Evolutionary conservation across 2,329 filamentous ascomycete genomes (phyloP).

Genomic region (Curvularia sp.): DNA sequence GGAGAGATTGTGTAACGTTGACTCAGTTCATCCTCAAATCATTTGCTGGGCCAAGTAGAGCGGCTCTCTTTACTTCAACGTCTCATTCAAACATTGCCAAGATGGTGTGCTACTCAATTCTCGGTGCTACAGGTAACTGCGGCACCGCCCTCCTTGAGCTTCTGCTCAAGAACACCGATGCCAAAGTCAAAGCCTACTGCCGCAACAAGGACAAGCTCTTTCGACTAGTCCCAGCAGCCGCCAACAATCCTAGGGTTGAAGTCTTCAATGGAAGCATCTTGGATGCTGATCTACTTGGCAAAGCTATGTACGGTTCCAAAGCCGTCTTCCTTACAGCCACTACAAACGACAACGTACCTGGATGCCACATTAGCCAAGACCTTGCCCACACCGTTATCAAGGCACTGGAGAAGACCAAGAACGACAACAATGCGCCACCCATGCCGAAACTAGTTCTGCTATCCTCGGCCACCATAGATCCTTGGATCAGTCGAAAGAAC

Average conservation of each 20-base stretch:
- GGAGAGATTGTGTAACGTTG: background rate
- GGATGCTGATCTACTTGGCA: slow-evolving; percentile 49
- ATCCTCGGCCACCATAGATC: slow-evolving; percentile 53
- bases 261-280: slow-evolving; percentile 55
- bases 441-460: slow-evolving; percentile 50
- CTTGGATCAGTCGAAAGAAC: slow-evolving; percentile 26
- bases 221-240: slow-evolving; percentile 1
- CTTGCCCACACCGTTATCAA: slow-evolving; percentile 40
- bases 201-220: slow-evolving; percentile 23
- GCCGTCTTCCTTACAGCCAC: slow-evolving; percentile 53
- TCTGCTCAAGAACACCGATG: slow-evolving; percentile 7
- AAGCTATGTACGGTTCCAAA: slow-evolving; percentile 46
- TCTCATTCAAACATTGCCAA: background rate
- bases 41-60: background rate
- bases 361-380: slow-evolving; percentile 45
- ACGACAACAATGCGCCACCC: background rate
- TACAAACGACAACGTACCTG: slow-evolving; percentile 56
- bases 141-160: slow-evolving; percentile 20
- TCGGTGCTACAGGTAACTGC: slow-evolving; percentile 24
- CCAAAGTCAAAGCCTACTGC: slow-evolving; percentile 22
- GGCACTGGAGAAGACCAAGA: slow-evolving; percentile 37
- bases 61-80: background rate
- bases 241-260: slow-evolving; percentile 28
- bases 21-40: background rate
- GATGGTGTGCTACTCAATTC: slow-evolving; percentile 14